Conservation (phyloP, 495 filamentous ascomycete species). For the Daldinia loculata region DNA sequence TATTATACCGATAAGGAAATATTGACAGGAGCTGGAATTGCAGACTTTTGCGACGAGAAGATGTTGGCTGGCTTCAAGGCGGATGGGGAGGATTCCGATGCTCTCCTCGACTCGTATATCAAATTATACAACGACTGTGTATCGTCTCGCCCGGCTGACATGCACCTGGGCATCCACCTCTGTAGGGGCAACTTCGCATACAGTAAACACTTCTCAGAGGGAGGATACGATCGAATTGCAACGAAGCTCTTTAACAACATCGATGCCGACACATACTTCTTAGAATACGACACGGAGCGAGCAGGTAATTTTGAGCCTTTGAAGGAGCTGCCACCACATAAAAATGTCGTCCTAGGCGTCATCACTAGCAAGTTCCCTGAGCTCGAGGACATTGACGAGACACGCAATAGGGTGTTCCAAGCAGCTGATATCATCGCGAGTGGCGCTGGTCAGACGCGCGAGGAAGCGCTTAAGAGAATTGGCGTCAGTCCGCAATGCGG, state of each 20-base stretch:
- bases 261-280: conserved; percentile 72
- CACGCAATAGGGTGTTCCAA: conserved; percentile 67
- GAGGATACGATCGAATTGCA: conserved; percentile 75
- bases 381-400: conserved; percentile 70
- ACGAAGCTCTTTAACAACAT: conserved; percentile 74
- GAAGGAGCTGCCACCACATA: conserved; percentile 68
- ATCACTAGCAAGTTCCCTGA: conserved; percentile 73
- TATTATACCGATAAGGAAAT: background rate
- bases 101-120: conserved; percentile 71
- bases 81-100: conserved; percentile 65
- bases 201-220: conserved; percentile 74
- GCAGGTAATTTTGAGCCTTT: conserved; percentile 75
- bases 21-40: conserved; percentile 12
- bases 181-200: conserved; percentile 76
- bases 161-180: conserved; percentile 73
- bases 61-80: conserved; percentile 69
- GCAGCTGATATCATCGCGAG: conserved; percentile 70
- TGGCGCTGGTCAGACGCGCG: conserved; percentile 63
- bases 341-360: conserved; percentile 74
- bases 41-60: conserved; percentile 74
- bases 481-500: conserved; percentile 76
- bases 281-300: conserved; percentile 75
- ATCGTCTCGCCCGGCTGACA: conserved; percentile 62
- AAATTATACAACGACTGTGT: conserved; percentile 73
- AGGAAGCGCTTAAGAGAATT: conserved; percentile 67